These are phyloP conservation scores for Blumeria hordei DNA, from an alignment of 2,329 filamentous ascomycete genomes.

Conservation along the genomic window DNA sequence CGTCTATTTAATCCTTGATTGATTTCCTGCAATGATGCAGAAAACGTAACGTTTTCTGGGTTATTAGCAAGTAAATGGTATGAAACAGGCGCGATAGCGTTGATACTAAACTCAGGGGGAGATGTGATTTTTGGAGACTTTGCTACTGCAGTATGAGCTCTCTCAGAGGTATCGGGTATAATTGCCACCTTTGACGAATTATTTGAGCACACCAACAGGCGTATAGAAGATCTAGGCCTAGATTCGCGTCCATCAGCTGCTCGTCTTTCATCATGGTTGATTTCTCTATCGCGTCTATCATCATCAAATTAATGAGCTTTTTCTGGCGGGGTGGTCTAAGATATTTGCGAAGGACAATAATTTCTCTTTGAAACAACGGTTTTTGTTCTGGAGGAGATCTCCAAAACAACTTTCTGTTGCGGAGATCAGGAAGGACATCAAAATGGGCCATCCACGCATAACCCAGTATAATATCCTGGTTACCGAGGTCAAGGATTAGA, in stretches of 20 bases:
- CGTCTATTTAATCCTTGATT: background rate
- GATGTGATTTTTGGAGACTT: background rate
- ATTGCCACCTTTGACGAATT: background rate
- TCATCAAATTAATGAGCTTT: background rate
- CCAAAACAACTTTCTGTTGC: background rate
- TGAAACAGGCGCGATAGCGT: too few relatives aligned
- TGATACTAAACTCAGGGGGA: background rate
- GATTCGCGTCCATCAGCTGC: background rate
- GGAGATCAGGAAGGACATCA: background rate
- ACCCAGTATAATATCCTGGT: background rate
- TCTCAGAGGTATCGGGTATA: background rate
- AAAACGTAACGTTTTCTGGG: background rate
- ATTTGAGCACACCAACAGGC: background rate
- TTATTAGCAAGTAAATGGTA: background rate
- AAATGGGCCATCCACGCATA: background rate
- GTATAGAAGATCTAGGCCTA: background rate
- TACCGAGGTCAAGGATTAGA: background rate
- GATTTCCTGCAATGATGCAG: background rate
- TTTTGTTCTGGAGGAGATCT: background rate
- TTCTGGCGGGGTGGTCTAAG: background rate
- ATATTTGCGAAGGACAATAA: background rate
- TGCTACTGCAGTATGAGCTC: background rate
- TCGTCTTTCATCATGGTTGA: background rate
- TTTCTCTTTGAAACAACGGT: background rate
- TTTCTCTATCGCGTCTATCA: background rate